Base-by-base conservation (phyloP, 2,329 filamentous ascomycete genomes). In the Exutisphaerella laricina region DNA sequence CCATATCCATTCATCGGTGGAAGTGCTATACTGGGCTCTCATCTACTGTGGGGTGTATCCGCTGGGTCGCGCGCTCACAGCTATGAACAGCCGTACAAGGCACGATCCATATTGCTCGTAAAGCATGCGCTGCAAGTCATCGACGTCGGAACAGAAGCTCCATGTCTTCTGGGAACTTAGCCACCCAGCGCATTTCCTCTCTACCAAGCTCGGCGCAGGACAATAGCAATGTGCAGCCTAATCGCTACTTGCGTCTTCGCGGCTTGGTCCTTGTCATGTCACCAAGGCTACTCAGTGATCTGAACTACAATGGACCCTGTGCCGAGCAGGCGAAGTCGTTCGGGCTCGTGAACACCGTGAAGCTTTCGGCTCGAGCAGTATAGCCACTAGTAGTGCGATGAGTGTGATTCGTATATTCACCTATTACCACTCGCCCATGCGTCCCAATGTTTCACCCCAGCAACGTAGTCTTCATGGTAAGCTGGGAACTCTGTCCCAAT, bases 11-110 rank as follows among this genome's bases (percentile, higher is more conserved):
- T 88, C 58, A 62, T 87, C n/a, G 20, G 79, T 80, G 1, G 84
- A 88, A 63, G 81, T 77, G 29, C 87, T 82, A 82, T 87, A 87
- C 56, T 87, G 83, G 83, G 78, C 79, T 2, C 66, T 85, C 49
- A 80, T 87, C 38, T 35, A 37, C 23, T n/a, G n/a, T n/a, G 36
- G 40, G 40, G 32, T 84, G 21, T 88, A 88, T 61, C 84, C 88
- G 63, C 66, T 88, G 9, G 83, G 81, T 17, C 79, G 84, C 42
- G 84, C 83, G 16, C 79, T 86, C 58, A 83, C 79, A 10, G 83
- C 83, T 2, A 64, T 87, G 2, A n/a, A 84, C 79, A 1, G 74
- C 87, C 33, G 72, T 82, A 46, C 76, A 83, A 58, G 76, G 73
- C 18, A 85, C 82, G 1, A 80, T 86, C 48, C 69, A 84, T 52